These are phyloP conservation scores for Kandelia obovata DNA, from an alignment of 345 rosid genomes.

Conservation along the genomic window DNA sequence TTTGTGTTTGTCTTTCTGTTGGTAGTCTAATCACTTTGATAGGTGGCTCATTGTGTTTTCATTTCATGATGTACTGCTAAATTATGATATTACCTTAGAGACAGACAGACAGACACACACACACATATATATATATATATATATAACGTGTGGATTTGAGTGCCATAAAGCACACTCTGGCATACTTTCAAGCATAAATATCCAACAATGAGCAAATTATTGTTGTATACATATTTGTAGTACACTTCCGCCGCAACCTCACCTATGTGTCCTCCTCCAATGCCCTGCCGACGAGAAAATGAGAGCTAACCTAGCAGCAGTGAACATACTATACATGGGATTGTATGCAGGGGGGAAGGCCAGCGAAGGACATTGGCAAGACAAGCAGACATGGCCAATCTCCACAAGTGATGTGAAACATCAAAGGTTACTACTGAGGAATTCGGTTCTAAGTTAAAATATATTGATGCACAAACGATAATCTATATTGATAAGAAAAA, in stretches of 20 bases:
- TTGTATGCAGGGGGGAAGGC: constrained; percentile 9
- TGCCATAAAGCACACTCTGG: background rate
- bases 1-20: no score
- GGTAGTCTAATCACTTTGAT: no score
- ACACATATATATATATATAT: no score
- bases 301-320: no score
- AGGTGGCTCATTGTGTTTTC: no score
- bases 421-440: background rate
- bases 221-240: background rate
- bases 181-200: constrained; percentile 21
- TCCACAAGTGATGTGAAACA: constrained; percentile 17
- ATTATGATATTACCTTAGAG: no score
- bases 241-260: no score
- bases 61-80: no score
- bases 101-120: no score
- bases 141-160: background rate
- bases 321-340: no score
- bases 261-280: no score
- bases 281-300: no score
- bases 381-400: constrained; percentile 33
- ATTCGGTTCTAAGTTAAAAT: constrained; percentile 21
- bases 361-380: constrained; percentile 17
- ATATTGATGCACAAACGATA: constrained; percentile 39
- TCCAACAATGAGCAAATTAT: constrained; percentile 23
- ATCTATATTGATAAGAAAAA: constrained; percentile 29